phyloP scores from a whole-genome alignment of 2,329 filamentous ascomycete genomes.

The Anthostomella pinea region DNA sequence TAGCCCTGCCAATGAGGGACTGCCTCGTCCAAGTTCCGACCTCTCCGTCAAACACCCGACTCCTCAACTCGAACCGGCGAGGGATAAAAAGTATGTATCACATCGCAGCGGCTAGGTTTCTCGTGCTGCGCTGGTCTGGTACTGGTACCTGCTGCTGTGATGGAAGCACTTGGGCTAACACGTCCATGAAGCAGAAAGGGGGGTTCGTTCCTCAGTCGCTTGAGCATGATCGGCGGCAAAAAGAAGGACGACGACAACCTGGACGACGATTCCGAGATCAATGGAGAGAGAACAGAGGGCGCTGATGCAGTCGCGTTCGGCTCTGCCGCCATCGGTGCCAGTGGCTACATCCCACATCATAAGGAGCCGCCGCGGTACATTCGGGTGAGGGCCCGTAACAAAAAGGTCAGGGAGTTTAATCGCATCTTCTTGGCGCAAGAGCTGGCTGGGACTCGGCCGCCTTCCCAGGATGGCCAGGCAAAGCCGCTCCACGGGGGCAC shows the following conservation, averaged over 20 bases:
- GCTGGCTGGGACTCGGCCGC: slow-evolving; percentile 59
- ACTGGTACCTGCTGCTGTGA: neutral
- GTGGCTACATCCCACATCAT: slow-evolving; percentile 78
- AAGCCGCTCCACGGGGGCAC: slow-evolving; percentile 22
- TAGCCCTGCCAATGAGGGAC: slow-evolving; percentile 42
- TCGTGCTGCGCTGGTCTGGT: slow-evolving; percentile 9
- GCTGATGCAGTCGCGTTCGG: slow-evolving; percentile 83
- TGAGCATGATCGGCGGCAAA: slow-evolving; percentile 75
- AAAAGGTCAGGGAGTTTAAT: slow-evolving; percentile 78
- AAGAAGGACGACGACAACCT: slow-evolving; percentile 58
- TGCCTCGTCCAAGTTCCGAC: slow-evolving; percentile 42
- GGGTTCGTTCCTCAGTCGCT: slow-evolving; percentile 83
- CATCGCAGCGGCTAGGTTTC: neutral
- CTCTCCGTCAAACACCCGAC: slow-evolving; percentile 34
- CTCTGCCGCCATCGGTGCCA: slow-evolving; percentile 67
- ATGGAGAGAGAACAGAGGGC: slow-evolving; percentile 68
- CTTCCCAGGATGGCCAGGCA: slow-evolving; percentile 26
- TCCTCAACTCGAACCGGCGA: slow-evolving; percentile 40
- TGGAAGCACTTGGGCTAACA: slow-evolving; percentile 2
- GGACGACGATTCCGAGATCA: slow-evolving; percentile 68
- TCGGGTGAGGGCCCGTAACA: slow-evolving; percentile 76
- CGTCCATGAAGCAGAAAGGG: slow-evolving; percentile 61
- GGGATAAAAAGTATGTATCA: slow-evolving; percentile 64
- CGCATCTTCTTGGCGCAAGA: slow-evolving; percentile 90
- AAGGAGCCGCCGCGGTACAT: slow-evolving; percentile 91